A percentile compares a stretch with the other conserved stretches of the same genome.
These are phyloP conservation scores for Yamadazyma dushanensis DNA, from an alignment of 1,139 yeast species.

Conservation along the genomic window DNA sequence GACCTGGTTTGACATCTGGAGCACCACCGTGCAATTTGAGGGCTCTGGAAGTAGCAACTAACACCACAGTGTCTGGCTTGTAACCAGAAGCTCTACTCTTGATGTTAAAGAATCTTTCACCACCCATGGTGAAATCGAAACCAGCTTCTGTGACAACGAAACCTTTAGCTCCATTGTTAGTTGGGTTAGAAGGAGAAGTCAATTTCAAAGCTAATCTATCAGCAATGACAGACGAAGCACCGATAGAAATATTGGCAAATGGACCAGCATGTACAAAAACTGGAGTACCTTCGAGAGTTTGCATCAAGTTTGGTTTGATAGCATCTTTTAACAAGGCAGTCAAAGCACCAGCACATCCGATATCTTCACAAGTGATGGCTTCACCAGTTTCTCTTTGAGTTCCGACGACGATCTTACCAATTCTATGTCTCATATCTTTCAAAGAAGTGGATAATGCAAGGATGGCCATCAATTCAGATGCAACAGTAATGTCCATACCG, in stretches of 20 bases:
- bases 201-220: slow-evolving; percentile 72
- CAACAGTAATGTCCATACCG: slow-evolving; percentile 82
- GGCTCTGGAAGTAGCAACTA: slow-evolving; percentile 80
- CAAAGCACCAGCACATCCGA: slow-evolving; percentile 79
- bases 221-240: slow-evolving; percentile 80
- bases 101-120: slow-evolving; percentile 79
- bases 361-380: slow-evolving; percentile 76
- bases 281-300: slow-evolving; percentile 82
- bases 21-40: slow-evolving; percentile 84
- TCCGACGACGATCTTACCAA: slow-evolving; percentile 72
- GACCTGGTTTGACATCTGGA: slow-evolving; percentile 82
- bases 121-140: slow-evolving; percentile 87
- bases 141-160: slow-evolving; percentile 85
- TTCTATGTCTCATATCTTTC: slow-evolving; percentile 66
- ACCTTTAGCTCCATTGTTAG: slow-evolving; percentile 49
- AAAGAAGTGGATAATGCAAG: slow-evolving; percentile 69
- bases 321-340: slow-evolving; percentile 79
- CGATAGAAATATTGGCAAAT: slow-evolving; percentile 81
- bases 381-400: slow-evolving; percentile 55
- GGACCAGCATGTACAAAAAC: slow-evolving; percentile 87
- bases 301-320: slow-evolving; percentile 83
- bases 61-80: slow-evolving; percentile 70
- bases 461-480: slow-evolving; percentile 81
- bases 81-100: slow-evolving; percentile 77
- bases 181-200: slow-evolving; percentile 49